Evolutionary conservation across 1,139 yeast genomes (phyloP), one percentile per base, ranked within the genome.

Genomic region (Candida neerlandica): DNA sequence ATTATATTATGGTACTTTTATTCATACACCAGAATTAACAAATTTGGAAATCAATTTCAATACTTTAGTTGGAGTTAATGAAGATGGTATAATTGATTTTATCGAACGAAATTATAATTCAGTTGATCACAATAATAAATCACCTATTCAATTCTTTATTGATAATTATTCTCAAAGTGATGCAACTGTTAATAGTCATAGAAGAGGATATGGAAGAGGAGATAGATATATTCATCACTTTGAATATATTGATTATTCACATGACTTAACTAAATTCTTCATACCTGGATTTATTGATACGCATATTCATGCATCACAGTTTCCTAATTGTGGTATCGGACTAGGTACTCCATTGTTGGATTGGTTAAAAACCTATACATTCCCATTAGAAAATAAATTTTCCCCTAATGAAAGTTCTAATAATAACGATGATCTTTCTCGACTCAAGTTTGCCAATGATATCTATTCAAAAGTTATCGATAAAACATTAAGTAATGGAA

Each of bases 251-350:
- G 75, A 72, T 52, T 58, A 60, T 40, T 62, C 69, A n/a, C 51
- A 58, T 9, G 64, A 66, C 35, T 43, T 43, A 16, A 55, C 68
- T 46, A 69, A 77, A 47, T 91, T 92, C 64, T 82, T 86, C 59
- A 82, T 89, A 60, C 99, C 99, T 0, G 99, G 99, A 1, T 91
- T 94, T 59, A 73, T 94, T 12, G 99, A 94, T 62, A 91, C 98
- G 1, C 99, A 94, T 64, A 90, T 91, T 53, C 99, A 94, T 65
- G 97, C 98, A 0, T 87, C 98, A 4, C 99, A 94, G 69, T 94
- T 84, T 64, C 97, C 98, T n/a, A 94, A 94, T 65, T 78, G 82
- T 45, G 98, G 98, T 1, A 82, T 94, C 38, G 95, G 96, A 53
- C 91, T 96, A 43, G 89, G 86, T 54, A 75, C 89, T 1, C 95